Conservation (phyloP, 108 stramenopile genomes). For the Conticribra guillardii region DNA sequence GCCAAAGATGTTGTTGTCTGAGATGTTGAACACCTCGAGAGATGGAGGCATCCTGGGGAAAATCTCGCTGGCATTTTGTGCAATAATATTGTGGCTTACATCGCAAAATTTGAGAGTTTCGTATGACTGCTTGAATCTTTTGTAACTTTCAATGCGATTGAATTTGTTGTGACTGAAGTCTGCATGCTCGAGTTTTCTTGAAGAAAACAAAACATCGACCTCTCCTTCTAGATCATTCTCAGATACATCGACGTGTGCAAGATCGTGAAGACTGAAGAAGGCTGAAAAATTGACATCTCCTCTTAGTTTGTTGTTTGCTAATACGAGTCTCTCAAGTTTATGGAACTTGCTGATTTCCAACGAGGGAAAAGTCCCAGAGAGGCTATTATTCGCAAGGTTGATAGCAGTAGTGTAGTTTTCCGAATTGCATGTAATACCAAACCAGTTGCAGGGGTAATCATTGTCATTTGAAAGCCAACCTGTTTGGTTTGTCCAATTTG, state of each 20-base stretch:
- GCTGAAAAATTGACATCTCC: neutral
- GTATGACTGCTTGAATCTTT: slow-evolving; percentile 37
- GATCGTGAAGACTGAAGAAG: slow-evolving; percentile 39
- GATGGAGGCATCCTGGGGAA: slow-evolving; percentile 22
- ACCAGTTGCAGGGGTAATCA: neutral
- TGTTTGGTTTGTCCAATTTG: neutral
- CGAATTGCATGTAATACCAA: neutral
- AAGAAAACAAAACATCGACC: slow-evolving; percentile 63
- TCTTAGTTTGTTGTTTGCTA: neutral
- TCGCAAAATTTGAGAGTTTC: slow-evolving; percentile 29
- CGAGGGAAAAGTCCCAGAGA: neutral
- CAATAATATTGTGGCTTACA: slow-evolving; percentile 46
- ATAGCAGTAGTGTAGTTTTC: neutral
- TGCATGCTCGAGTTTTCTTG: slow-evolving; percentile 49
- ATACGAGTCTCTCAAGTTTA: neutral
- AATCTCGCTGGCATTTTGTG: slow-evolving; percentile 28
- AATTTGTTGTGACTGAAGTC: slow-evolving; percentile 55
- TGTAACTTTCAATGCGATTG: slow-evolving; percentile 54
- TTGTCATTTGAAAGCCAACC: neutral
- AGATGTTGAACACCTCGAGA: slow-evolving; percentile 6
- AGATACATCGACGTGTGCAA: slow-evolving; percentile 35
- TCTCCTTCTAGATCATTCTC: slow-evolving; percentile 19
- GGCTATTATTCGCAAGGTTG: neutral
- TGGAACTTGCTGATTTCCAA: neutral
- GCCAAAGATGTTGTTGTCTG: slow-evolving; percentile 19